Evolutionary conservation across 2,329 filamentous ascomycete genomes (phyloP), one percentile per base, ranked within the genome.

Genomic region (Plenodomus tracheiphilus): DNA sequence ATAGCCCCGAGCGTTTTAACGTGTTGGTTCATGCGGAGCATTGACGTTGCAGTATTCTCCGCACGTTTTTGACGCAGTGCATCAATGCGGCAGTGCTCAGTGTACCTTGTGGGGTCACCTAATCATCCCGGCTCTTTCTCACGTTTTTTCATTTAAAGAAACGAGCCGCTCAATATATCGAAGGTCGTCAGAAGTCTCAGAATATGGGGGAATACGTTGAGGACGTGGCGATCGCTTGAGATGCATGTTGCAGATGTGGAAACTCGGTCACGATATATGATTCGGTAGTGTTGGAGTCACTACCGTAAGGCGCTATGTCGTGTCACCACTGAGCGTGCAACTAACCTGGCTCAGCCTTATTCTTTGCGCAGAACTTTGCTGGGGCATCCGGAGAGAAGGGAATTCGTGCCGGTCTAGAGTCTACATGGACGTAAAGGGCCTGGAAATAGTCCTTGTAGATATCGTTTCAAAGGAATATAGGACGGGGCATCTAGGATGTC

Each of bases 131-230:
- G 45, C 47, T 34, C 43, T 35, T 19, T 47, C 4, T 41, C 45
- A 42, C 43, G 17, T 17, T 39, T 42, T n/a, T 46, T 65, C 61
- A 69, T 68, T 39, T 67, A 61, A 47, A 25, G 50, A 64, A 41
- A 67, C 50, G 47, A 46, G 41, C 20, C 40, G 40, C 34, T 54
- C 46, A 48, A 49, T 53, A 53, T 51, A 41, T 54, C 37, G 41
- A 48, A 40, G 43, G 43, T 43, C 28, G 22, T 47, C 41, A 41
- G 42, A 52, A 46, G 46, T 42, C 53, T 53, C 53, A 58, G 59
- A 59, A 55, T 66, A 64, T 62, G 64, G 66, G 63, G 62, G 60
- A 62, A 59, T 32, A 25, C 41, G 59, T 62, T 61, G 64, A 65
- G 58, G 40, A 17, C 39, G 45, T 47, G 47, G 54, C 39, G 39